Conservation (phyloP, 2,329 filamentous ascomycete species). For the Blumeria hordei region DNA sequence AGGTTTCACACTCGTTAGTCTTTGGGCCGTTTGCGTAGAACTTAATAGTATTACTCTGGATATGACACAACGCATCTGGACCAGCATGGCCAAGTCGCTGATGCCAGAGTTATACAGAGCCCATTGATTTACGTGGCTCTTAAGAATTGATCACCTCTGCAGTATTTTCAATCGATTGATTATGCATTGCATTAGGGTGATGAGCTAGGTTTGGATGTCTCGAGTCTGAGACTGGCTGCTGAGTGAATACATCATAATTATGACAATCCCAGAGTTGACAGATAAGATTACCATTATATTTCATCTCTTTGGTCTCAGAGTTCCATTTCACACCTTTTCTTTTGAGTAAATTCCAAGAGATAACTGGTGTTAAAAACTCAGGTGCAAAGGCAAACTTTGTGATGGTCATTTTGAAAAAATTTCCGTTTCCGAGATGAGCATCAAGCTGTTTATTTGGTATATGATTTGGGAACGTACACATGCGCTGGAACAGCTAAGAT, state of each 20-base stretch:
- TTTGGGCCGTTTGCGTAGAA: neutral
- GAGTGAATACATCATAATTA: neutral
- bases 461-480: too few relatives aligned
- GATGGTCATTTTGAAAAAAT: neutral
- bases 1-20: neutral
- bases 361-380: neutral
- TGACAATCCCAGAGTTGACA: neutral
- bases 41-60: neutral
- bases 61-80: neutral
- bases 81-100: neutral
- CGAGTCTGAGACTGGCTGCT: neutral
- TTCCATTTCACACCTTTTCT: neutral
- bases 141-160: neutral
- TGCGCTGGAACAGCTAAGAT: too few relatives aligned
- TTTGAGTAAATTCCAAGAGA: neutral
- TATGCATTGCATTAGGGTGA: neutral
- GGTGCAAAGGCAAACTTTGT: slow-evolving; percentile 1
- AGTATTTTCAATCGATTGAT: neutral
- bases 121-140: neutral
- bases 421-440: neutral
- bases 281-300: neutral
- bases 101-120: too few relatives aligned
- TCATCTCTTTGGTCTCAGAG: neutral
- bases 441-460: too few relatives aligned
- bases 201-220: neutral